Base-by-base conservation (phyloP, 1,284 basidiomycete species). In the Rhodotorula mucilaginosa region DNA sequence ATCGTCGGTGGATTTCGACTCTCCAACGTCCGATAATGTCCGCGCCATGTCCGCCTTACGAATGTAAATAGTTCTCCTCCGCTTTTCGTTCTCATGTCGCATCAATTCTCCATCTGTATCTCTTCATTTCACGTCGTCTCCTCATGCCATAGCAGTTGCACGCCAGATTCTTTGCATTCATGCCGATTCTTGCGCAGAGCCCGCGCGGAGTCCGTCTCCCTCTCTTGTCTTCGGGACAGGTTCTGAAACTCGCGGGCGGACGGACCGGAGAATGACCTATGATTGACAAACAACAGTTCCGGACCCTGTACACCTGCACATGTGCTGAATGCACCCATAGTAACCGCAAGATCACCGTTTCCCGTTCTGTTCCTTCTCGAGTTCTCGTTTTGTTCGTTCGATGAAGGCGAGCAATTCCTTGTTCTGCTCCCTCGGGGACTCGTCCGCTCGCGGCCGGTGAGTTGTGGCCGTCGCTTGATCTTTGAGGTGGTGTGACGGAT, bases 81-180 rank as follows among this genome's bases (percentile, higher is more conserved):
- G 12, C 12, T 13, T 13, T 44, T 44, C 12, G 10, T 2, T 44
- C 39, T 44, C 39, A 44, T 44, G 39, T 44, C 39, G 39, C 39
- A 44, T 44, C 39, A 2, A 13, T 44, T 44, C 12, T 13, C 39
- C 39, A 44, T 44, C 39, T 44, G 39, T 44, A 44, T 44, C 39
- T 12, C 39, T 44, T 44, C 39, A 44, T 44, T 44, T 13, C 39
- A 44, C 12, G 39, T 44, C 39, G 39, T 23, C 23, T 58, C 19
- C 29, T 46, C 44, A 64, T 49, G 60, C 65, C 67, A 44, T 58
- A 67, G 48, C 65, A 71, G 34, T 23, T 58, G n/a, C 76, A 79
- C 52, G 76, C 77, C 59, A 77, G 66, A 29, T 65, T 74, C 16
- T 70, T 74, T 61, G 57, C 63, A 23, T 51, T 52, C 21, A 68